phyloP scores from a whole-genome alignment of 257 asterid species.

The Agastache rugosa region DNA sequence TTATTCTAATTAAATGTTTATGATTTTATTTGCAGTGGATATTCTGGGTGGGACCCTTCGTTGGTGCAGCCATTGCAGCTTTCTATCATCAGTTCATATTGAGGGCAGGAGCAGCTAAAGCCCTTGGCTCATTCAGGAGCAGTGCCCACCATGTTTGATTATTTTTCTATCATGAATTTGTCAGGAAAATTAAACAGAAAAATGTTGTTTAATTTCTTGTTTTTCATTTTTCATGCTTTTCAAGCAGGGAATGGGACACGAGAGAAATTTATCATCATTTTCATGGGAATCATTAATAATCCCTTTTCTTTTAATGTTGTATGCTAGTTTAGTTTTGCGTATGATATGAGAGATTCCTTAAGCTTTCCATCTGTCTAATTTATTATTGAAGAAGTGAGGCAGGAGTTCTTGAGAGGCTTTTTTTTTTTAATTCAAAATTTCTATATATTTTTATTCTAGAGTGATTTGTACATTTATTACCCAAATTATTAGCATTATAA shows the following conservation, averaged over 20 bases:
- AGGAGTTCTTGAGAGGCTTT: conserved; percentile 23
- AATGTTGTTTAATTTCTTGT: neutral
- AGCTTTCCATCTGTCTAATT: conserved; percentile 21
- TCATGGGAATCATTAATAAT: conserved; percentile 34
- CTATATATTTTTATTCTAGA: no score
- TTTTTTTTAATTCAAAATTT: neutral
- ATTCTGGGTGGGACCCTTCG: conserved; percentile 80
- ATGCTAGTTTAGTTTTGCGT: conserved; percentile 12
- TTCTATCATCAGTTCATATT: conserved; percentile 76
- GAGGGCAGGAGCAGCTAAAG: conserved; percentile 82
- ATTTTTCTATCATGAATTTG: neutral
- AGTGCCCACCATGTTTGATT: conserved; percentile 44
- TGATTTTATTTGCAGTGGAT: conserved; percentile 58
- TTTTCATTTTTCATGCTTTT: conserved; percentile 22
- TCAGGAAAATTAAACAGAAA: neutral
- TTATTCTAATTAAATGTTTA: neutral
- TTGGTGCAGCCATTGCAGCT: conserved; percentile 79
- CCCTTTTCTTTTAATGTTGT: conserved; percentile 1
- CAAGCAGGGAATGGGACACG: conserved; percentile 25
- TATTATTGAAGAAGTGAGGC: conserved; percentile 14
- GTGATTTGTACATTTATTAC: no score
- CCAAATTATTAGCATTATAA: no score
- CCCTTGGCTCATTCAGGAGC: conserved; percentile 79
- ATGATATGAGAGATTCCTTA: neutral
- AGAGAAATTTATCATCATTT: neutral